Conservation (phyloP, 2,329 filamentous ascomycete species). For the Hymenoscyphus salicellus region DNA sequence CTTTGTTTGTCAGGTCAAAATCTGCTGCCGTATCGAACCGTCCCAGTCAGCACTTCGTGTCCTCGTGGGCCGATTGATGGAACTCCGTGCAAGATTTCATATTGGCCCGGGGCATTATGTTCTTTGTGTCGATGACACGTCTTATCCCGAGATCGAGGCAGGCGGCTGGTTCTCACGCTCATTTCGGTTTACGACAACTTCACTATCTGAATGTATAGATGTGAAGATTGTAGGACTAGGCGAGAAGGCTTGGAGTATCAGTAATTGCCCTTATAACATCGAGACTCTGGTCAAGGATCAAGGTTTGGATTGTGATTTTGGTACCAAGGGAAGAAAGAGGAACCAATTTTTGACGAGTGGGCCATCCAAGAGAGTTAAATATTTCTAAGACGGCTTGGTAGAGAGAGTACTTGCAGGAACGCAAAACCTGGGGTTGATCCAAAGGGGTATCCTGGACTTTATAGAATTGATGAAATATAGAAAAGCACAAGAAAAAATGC, state of each 20-base stretch:
- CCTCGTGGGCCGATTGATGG: neutral
- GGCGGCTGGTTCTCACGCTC: neutral
- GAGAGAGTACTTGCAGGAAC: too few species aligned
- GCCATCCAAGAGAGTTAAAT: conserved; percentile 1
- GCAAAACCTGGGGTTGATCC: too few species aligned
- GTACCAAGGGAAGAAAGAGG: conserved; percentile 15
- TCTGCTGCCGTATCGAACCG: neutral
- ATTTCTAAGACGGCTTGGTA: neutral
- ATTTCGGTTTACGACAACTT: neutral
- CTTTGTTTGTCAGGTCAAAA: conserved; percentile 4
- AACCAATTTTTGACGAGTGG: neutral
- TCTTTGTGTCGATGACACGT: neutral
- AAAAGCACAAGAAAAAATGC: too few species aligned
- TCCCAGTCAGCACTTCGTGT: conserved; percentile 1
- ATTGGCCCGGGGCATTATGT: neutral
- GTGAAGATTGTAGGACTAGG: conserved; percentile 13
- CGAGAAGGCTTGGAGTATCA: conserved; percentile 13
- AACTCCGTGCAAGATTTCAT: conserved; percentile 2
- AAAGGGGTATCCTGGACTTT: too few species aligned
- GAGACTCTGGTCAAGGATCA: conserved; percentile 29
- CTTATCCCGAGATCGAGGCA: conserved; percentile 1
- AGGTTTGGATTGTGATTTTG: conserved; percentile 4
- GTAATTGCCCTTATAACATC: conserved; percentile 15
- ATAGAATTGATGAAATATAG: neutral
- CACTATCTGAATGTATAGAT: neutral